Evolutionary conservation across 495 filamentous ascomycete genomes (phyloP), one percentile per base, ranked within the genome.

Genomic region (Penicillium bovifimosum): DNA sequence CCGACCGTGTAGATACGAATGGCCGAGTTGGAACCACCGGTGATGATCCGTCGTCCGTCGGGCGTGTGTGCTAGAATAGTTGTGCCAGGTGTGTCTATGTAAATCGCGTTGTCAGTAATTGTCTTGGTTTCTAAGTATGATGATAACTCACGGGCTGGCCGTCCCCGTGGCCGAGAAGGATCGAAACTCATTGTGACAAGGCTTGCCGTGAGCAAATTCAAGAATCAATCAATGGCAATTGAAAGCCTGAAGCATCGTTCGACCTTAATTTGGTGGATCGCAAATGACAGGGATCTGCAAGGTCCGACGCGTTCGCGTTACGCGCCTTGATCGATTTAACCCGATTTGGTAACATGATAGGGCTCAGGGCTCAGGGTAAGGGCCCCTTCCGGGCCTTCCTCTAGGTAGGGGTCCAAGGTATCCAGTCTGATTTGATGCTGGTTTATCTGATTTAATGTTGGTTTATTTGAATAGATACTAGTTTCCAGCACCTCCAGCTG

Each of bases 1-100:
- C 87, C 91, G 13, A 90, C 91, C 43, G 85, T 86, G 75, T 92
- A 98, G 42, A 96, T 81, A 27, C 93, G 86, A 59, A 95, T 87
- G 14, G 86, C 85, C 60, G 91, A 88, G 69, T 97, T 96, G 31
- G 87, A 86, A 32, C 93, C 93, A 47, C 85, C 90, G 10, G 93
- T 98, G 53, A 97, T 78, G 10, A 89, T 69, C 45, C 79, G 78
- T 63, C 74, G 79, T 14, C 86, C 86, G 56, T 88, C 76, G 2
- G 86, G 85, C 6, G 85, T 86, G 64, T 88, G 88, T 47, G 80
- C 67, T 13, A 87, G 63, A 44, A 78, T 80, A 0, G 86, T 87
- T 39, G 77, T 76, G 14, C 86, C 86, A 11, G 81, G 78, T n/a
- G 82, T 80, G 68, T 88, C 86, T 88, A 55, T 9, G 34, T 43